Evolutionary conservation across 768 basidiomycete species (phyloP).

Genomic region (Lactarius hatsudake): DNA sequence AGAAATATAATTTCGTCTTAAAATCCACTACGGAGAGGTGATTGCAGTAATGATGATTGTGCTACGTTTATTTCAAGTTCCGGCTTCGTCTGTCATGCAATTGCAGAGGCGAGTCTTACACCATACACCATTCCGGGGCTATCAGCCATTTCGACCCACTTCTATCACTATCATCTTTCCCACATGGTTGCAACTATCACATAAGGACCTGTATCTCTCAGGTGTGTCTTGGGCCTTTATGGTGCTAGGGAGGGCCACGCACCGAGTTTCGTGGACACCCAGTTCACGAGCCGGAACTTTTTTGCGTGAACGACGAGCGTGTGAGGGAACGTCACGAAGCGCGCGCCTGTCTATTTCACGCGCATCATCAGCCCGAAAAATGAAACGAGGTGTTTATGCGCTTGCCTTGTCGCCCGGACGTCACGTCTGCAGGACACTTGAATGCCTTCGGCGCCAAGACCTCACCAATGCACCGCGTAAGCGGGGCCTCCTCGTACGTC

Average conservation of each 20-base stretch:
- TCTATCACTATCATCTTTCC: too few relatives aligned
- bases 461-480: conserved; percentile 60
- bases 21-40: too few relatives aligned
- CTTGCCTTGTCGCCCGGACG: conserved; percentile 73
- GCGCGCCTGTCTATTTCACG: conserved; percentile 55
- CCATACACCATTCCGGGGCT: too few relatives aligned
- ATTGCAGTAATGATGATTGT: too few relatives aligned
- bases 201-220: too few relatives aligned
- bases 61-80: too few relatives aligned
- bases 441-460: conserved; percentile 64
- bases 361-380: background rate
- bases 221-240: too few relatives aligned
- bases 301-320: conserved; percentile 86
- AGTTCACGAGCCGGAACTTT: conserved; percentile 93
- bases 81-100: too few relatives aligned
- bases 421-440: conserved; percentile 73
- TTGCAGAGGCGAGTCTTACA: too few relatives aligned
- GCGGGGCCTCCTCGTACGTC: conserved; percentile 57
- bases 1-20: too few relatives aligned
- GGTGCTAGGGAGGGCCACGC: conserved; percentile 25
- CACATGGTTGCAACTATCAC: too few relatives aligned
- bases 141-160: too few relatives aligned
- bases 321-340: conserved; percentile 85
- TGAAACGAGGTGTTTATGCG: conserved; percentile 4
- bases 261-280: conserved; percentile 97